phyloP scores from a whole-genome alignment of 2,329 filamentous ascomycete species.

The Pestalotiopsis sp. region DNA sequence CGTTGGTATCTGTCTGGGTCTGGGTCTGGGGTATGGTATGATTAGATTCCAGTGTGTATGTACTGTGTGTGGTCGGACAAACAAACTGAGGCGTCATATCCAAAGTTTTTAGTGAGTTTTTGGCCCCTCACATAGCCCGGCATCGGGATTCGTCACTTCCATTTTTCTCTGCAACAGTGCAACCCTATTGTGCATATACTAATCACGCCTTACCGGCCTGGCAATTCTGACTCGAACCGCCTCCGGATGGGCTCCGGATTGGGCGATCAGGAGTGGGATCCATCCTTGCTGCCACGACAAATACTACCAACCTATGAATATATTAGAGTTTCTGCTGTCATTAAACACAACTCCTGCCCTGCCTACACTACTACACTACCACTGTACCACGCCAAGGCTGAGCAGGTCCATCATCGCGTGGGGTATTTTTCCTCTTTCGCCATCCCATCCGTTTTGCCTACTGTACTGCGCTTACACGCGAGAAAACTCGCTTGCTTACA shows the following conservation, averaged over 20 bases:
- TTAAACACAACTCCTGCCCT: background rate
- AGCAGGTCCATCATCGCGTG: background rate
- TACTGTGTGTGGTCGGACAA: background rate
- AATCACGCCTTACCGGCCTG: background rate
- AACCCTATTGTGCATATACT: background rate
- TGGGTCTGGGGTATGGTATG: background rate
- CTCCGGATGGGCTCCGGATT: background rate
- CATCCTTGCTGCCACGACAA: too few species aligned
- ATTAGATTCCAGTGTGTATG: background rate
- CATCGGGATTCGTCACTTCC: background rate
- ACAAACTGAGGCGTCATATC: background rate
- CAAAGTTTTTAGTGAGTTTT: background rate
- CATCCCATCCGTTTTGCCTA: too few species aligned
- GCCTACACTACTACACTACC: background rate
- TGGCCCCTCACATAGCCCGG: conserved; percentile 3
- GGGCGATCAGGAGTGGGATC: background rate
- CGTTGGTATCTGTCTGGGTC: background rate
- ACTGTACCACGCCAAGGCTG: background rate
- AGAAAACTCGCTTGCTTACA: background rate
- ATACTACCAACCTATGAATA: background rate
- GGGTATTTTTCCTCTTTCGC: background rate
- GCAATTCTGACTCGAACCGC: background rate
- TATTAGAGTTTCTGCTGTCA: background rate
- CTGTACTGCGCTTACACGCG: too few species aligned
- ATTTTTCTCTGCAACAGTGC: background rate